Evolutionary conservation across 2,329 filamentous ascomycete genomes (phyloP).

Genomic region (Trichoderma sp.): DNA sequence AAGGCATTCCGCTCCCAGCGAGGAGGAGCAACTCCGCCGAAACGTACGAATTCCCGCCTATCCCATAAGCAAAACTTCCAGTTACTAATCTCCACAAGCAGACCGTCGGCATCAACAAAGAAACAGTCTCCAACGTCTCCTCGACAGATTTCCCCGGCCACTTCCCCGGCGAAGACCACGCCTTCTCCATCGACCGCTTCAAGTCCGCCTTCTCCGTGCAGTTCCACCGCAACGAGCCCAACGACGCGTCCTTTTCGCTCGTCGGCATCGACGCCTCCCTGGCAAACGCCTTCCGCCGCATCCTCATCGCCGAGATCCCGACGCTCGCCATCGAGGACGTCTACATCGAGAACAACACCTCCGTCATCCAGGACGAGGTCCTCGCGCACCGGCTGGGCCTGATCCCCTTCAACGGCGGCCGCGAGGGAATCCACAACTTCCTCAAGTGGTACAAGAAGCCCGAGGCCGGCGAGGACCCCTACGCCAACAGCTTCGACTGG

Average conservation of each 20-base stretch:
- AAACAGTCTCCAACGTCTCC: constrained; percentile 86
- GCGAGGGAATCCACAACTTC: constrained; percentile 73
- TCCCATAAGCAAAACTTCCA: background rate
- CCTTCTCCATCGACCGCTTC: constrained; percentile 77
- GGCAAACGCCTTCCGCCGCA: constrained; percentile 96
- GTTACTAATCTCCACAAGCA: constrained; percentile 40
- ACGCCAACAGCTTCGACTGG: constrained; percentile 68
- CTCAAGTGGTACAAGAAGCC: constrained; percentile 81
- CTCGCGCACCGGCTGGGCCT: constrained; percentile 87
- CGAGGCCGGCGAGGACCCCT: constrained; percentile 61
- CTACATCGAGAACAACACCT: constrained; percentile 95
- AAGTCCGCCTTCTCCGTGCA: constrained; percentile 68
- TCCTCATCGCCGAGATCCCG: constrained; percentile 90
- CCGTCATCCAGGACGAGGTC: constrained; percentile 96
- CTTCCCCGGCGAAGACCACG: constrained; percentile 83
- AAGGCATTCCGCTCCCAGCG: constrained; percentile 46
- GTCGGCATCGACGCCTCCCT: constrained; percentile 89
- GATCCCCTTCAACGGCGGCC: constrained; percentile 81
- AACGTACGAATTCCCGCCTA: constrained; percentile 50
- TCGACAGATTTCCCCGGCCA: constrained; percentile 93
- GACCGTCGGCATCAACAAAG: constrained; percentile 84
- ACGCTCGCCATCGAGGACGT: constrained; percentile 92
- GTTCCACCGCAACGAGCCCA: constrained; percentile 80
- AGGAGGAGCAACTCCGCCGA: constrained; percentile 62
- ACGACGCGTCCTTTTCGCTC: constrained; percentile 85